These are phyloP conservation scores for Cicer yamashitae DNA, from an alignment of 306 rosid species.

Conservation along the genomic window DNA sequence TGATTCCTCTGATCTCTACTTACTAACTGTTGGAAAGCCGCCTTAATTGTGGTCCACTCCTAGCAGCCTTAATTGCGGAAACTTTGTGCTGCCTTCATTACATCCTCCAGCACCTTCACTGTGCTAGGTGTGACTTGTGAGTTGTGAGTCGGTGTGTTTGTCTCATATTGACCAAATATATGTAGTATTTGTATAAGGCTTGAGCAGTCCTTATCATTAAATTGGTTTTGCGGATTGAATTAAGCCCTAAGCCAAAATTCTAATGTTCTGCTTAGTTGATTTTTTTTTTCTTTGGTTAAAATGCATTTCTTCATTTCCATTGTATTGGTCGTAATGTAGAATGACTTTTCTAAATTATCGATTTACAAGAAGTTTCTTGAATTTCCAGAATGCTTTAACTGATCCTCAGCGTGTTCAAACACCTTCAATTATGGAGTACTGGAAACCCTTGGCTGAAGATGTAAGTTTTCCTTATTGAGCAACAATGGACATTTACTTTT, in stretches of 20 bases:
- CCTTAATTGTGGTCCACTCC: background rate
- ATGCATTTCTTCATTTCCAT: slow-evolving; percentile 19
- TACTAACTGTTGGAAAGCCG: background rate
- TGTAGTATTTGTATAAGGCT: background rate
- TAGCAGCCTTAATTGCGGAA: background rate
- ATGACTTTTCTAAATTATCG: no score
- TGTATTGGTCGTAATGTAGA: slow-evolving; percentile 28
- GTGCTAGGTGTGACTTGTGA: background rate
- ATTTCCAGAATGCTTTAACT: no score
- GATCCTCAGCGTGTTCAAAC: no score
- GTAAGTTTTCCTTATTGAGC: no score
- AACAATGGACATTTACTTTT: background rate
- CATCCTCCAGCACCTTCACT: background rate
- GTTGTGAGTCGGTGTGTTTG: no score
- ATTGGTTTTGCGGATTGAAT: background rate
- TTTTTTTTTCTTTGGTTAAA: background rate
- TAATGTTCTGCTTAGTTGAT: slow-evolving; percentile 12
- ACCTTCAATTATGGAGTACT: no score
- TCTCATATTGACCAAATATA: background rate
- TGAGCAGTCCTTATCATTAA: background rate
- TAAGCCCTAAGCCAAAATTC: background rate
- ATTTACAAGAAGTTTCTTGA: no score
- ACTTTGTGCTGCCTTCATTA: background rate
- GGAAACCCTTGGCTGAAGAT: no score
- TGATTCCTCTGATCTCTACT: background rate